Evolutionary conservation across 2,329 filamentous ascomycete species (phyloP), one percentile per base, ranked within the genome.

Genomic region (Colletotrichum cordylinicola): DNA sequence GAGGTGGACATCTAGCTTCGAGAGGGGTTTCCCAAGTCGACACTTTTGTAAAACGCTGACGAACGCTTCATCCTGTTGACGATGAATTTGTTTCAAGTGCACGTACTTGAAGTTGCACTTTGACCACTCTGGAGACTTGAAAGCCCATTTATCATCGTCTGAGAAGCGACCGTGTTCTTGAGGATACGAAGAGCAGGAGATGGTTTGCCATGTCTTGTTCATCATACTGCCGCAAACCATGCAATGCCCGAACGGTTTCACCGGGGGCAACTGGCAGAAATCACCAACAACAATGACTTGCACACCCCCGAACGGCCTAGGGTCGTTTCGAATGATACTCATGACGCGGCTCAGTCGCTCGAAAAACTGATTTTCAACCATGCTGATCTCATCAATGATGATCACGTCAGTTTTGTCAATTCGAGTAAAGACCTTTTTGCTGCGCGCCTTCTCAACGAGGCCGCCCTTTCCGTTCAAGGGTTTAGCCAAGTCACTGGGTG

Each of bases 361-460:
- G 76, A 87, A 91, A 72, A 93, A 93, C 78, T 93, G 92, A 88
- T 88, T 91, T 62, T 92, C 90, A 0, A 93, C 86, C 92, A 94
- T 94, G 76, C 89, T 91, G 74, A 94, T 90, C 81, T 94, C 92
- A 77, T 94, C 92, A 15, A 94, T 90, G 21, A 94, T 87, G 2
- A 24, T 24, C 24, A 24, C 24, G 24, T 24, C 24, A 24, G 24
- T 24, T 24, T 4, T 24, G 24, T 24, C 24, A 24, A 24, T 24
- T 24, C 24, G 24, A 24, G 24, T 24, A 24, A 24, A 24, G 24
- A 24, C 24, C 24, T 24, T 24, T 24, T 24, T 24, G 24, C 24
- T 24, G 24, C 24, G 24, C 24, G 24, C 24, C 24, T 24, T 24
- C 4, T 24, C 24, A 4, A 24, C 24, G 24, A 24, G 24, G 4